Conservation (phyloP, 495 filamentous ascomycete genomes). For the Rhizodiscina lignyota region DNA sequence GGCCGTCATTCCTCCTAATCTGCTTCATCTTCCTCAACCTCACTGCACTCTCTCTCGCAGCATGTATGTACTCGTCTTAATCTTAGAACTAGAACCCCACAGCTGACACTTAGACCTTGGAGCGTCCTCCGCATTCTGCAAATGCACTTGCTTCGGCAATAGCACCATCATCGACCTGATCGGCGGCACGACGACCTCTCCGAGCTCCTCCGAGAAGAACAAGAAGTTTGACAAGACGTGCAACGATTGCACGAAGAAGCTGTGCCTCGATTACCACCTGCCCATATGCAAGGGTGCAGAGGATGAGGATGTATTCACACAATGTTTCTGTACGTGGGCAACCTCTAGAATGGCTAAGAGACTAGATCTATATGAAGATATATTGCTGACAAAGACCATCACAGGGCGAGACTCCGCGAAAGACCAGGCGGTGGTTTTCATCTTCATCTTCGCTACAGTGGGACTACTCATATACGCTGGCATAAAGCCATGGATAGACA, state of each 20-base stretch:
- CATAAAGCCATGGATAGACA: constrained; percentile 45
- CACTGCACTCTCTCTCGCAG: too few relatives aligned
- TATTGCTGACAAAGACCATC: not conserved
- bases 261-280: constrained; percentile 70
- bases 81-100: too few relatives aligned
- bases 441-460: constrained; percentile 78
- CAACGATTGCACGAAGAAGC: constrained; percentile 77
- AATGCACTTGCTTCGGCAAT: constrained; percentile 90
- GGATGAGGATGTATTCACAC: constrained; percentile 74
- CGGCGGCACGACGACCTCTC: constrained; percentile 21
- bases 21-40: too few relatives aligned
- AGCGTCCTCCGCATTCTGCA: constrained; percentile 76
- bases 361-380: not conserved
- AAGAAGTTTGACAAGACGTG: constrained; percentile 37
- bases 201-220: constrained; percentile 5
- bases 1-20: too few relatives aligned
- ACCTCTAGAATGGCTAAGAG: too few relatives aligned
- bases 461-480: constrained; percentile 69
- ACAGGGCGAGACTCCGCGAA: constrained; percentile 73
- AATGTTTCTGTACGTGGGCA: constrained; percentile 64
- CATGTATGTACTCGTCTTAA: too few relatives aligned
- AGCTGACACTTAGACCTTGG: too few relatives aligned
- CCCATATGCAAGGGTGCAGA: constrained; percentile 75
- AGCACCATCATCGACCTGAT: constrained; percentile 79
- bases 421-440: constrained; percentile 79